Percentiles rank a stretch among this genome's conserved stretches.
These are phyloP conservation scores for Phytomonas sp. DNA, from an alignment of 208 protist genomes.

Conservation along the genomic window DNA sequence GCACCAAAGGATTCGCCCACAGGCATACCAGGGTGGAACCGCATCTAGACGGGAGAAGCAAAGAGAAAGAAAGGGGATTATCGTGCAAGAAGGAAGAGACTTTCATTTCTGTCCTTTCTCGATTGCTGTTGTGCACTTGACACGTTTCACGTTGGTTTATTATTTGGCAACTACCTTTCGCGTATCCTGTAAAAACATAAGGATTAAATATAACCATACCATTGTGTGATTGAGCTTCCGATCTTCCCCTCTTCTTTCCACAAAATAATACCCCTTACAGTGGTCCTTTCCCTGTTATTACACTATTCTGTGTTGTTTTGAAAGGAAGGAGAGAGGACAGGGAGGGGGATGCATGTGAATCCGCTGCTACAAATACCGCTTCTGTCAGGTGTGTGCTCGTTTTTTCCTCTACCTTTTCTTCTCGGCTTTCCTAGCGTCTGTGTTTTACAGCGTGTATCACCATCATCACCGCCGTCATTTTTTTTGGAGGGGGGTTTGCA, in stretches of 20 bases:
- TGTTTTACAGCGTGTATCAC: neutral
- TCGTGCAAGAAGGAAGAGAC: neutral
- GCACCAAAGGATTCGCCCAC: slow-evolving; percentile 83
- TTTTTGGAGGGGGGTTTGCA: too few relatives aligned
- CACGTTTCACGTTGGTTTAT: neutral
- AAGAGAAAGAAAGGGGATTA: neutral
- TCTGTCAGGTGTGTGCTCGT: neutral
- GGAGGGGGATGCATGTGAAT: neutral
- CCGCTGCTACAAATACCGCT: neutral
- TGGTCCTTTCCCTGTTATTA: neutral
- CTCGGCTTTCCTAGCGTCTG: neutral
- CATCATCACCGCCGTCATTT: slow-evolving; percentile 1
- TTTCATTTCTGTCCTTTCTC: neutral
- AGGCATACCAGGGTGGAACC: slow-evolving; percentile 82
- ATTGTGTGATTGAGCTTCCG: neutral
- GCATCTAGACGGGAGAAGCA: slow-evolving; percentile 33
- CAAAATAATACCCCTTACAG: neutral
- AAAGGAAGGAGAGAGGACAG: neutral
- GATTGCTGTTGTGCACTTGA: neutral
- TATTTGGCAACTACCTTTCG: neutral
- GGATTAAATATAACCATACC: neutral
- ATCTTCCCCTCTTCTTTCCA: neutral
- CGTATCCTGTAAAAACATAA: neutral
- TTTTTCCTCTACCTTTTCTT: neutral
- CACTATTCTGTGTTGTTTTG: neutral